These are phyloP conservation scores for Dioszegia crocea DNA, from an alignment of 768 basidiomycete species.

Conservation along the genomic window DNA sequence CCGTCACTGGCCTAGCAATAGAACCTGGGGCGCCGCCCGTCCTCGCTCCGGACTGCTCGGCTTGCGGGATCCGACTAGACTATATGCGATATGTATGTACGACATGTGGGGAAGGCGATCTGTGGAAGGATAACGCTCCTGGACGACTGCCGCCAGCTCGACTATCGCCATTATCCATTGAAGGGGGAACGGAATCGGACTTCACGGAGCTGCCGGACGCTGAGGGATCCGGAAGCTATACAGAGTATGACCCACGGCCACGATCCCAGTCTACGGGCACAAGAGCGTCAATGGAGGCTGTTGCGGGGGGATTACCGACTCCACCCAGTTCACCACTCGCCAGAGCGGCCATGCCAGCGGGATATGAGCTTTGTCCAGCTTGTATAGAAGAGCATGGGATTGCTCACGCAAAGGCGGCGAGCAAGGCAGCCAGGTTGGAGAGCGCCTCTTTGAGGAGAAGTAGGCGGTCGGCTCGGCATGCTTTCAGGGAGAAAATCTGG, in stretches of 20 bases:
- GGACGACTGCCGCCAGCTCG: slow-evolving; percentile 14
- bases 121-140: slow-evolving; percentile 36
- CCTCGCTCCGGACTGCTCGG: slow-evolving; percentile 65
- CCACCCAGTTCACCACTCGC: slow-evolving; percentile 4
- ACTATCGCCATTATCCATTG: background rate
- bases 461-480: slow-evolving; percentile 68
- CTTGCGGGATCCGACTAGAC: slow-evolving; percentile 69
- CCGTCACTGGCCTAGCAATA: slow-evolving; percentile 6
- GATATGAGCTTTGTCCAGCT: slow-evolving; percentile 77
- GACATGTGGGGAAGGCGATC: slow-evolving; percentile 65
- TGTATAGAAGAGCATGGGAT: slow-evolving; percentile 77
- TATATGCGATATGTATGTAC: slow-evolving; percentile 86
- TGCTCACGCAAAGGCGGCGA: slow-evolving; percentile 58
- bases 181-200: background rate
- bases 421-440: slow-evolving; percentile 2
- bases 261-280: background rate
- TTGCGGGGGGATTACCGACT: background rate
- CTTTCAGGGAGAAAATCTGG: slow-evolving; percentile 84
- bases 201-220: background rate
- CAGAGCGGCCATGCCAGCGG: slow-evolving; percentile 37
- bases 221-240: background rate
- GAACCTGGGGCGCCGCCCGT: slow-evolving; percentile 56
- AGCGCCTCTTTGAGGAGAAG: background rate
- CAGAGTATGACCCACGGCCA: background rate
- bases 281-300: background rate